Percentiles rank a stretch among this genome's conserved stretches.
Evolutionary conservation across 192 early-diverging fungal genomes (phyloP).

Genomic region (Mortierella hygrophila): DNA sequence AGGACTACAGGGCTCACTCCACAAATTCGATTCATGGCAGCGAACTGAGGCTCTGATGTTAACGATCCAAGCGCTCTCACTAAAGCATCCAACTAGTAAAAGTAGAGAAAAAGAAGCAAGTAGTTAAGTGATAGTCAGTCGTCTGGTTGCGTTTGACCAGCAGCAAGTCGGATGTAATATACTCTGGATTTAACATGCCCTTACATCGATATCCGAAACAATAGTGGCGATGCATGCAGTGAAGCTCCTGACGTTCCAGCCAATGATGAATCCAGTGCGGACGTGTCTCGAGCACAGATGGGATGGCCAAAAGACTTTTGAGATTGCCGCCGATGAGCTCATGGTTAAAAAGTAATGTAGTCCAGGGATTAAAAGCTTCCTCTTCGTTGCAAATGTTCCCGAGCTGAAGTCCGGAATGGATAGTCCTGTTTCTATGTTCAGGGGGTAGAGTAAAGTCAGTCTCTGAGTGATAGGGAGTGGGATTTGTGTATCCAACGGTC

Average conservation of each 20-base stretch:
- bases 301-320: slow-evolving; percentile 67
- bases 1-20: slow-evolving; percentile 47
- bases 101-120: background rate
- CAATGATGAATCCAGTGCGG: slow-evolving; percentile 63
- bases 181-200: background rate
- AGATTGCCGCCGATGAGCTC: slow-evolving; percentile 57
- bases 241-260: slow-evolving; percentile 63
- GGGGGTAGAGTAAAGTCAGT: background rate
- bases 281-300: slow-evolving; percentile 62
- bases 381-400: slow-evolving; percentile 60
- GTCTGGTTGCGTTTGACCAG: background rate
- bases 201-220: slow-evolving; percentile 63
- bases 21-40: slow-evolving; percentile 33
- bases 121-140: background rate
- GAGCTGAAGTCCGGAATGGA: slow-evolving; percentile 61
- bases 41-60: slow-evolving; percentile 35
- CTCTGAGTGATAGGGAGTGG: background rate
- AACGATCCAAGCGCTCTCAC: slow-evolving; percentile 36
- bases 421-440: slow-evolving; percentile 58
- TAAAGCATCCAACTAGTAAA: slow-evolving; percentile 26
- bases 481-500: background rate
- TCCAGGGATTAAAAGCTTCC: slow-evolving; percentile 56
- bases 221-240: slow-evolving; percentile 67
- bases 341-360: background rate
- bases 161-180: background rate